Evolutionary conservation across 352 stramenopile genomes (phyloP).

Genomic region (Phytophthora capsici): DNA sequence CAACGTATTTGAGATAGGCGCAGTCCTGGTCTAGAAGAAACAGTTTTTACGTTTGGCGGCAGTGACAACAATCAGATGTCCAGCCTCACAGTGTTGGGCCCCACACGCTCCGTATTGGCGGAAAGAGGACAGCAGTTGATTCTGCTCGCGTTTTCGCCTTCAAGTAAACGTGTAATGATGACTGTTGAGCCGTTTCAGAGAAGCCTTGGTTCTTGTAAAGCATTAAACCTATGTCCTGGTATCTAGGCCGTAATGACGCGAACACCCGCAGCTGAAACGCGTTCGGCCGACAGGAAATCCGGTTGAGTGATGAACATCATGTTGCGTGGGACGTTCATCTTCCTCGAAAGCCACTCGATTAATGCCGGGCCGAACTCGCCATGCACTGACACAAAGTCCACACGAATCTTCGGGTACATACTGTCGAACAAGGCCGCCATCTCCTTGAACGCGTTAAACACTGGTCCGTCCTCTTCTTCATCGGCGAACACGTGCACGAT

Average conservation of each 20-base stretch:
- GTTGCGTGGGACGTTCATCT: slow-evolving; percentile 76
- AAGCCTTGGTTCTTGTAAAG: background rate
- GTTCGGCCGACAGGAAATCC: slow-evolving; percentile 62
- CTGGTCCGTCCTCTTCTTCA: slow-evolving; percentile 21
- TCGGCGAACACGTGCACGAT: slow-evolving; percentile 79
- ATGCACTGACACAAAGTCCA: slow-evolving; percentile 73
- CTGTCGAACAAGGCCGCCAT: slow-evolving; percentile 14
- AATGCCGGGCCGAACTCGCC: slow-evolving; percentile 66
- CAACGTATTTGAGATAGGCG: background rate
- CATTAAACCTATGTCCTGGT: background rate
- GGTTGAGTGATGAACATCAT: slow-evolving; percentile 92
- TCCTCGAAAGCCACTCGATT: slow-evolving; percentile 76
- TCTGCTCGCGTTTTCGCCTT: background rate
- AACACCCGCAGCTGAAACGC: slow-evolving; percentile 76
- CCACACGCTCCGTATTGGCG: no score
- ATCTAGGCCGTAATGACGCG: slow-evolving; percentile 81
- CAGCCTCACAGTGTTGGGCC: background rate
- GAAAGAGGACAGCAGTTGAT: no score
- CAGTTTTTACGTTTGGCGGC: background rate
- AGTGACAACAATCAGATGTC: background rate
- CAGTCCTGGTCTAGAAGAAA: background rate
- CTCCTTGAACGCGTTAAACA: slow-evolving; percentile 12
- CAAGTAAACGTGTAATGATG: background rate
- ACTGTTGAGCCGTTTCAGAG: no score
- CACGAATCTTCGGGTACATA: slow-evolving; percentile 88